Evolutionary conservation across 2,329 filamentous ascomycete species (phyloP).

Genomic region (Colletotrichum melonis): DNA sequence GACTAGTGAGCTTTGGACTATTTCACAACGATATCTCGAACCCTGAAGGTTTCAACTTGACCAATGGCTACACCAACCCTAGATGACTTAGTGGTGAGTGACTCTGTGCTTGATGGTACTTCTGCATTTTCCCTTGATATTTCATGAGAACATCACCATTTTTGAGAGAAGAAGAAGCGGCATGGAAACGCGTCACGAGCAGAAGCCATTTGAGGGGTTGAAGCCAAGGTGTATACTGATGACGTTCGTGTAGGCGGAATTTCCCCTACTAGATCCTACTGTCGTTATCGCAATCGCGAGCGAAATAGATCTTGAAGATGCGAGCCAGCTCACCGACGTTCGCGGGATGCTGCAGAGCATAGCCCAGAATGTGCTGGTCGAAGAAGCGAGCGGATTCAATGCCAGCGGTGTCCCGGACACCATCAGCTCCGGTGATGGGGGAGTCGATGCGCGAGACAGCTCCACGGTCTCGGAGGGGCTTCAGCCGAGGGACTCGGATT

Average conservation of each 20-base stretch:
- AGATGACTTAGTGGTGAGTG: slow-evolving; percentile 31
- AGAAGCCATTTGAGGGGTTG: background rate
- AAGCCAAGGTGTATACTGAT: background rate
- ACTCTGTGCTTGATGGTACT: background rate
- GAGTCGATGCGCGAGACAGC: slow-evolving; percentile 39
- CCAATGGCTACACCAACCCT: slow-evolving; percentile 26
- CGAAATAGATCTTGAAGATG: slow-evolving; percentile 75
- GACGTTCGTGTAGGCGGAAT: slow-evolving; percentile 9
- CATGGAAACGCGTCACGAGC: background rate
- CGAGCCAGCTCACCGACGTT: slow-evolving; percentile 63
- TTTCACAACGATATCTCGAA: slow-evolving; percentile 30
- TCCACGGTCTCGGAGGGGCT: slow-evolving; percentile 40
- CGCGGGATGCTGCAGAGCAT: slow-evolving; percentile 72
- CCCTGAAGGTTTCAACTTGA: slow-evolving; percentile 9
- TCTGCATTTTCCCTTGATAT: background rate
- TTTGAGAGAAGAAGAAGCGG: background rate
- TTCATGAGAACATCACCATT: background rate
- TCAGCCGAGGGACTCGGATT: slow-evolving; percentile 43
- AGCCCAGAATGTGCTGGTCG: slow-evolving; percentile 69
- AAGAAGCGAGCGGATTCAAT: slow-evolving; percentile 83
- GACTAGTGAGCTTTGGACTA: slow-evolving; percentile 22
- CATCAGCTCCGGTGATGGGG: slow-evolving; percentile 41
- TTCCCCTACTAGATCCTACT: slow-evolving; percentile 78
- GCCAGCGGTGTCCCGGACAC: slow-evolving; percentile 74
- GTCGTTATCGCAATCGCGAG: slow-evolving; percentile 79